These are phyloP conservation scores for Paraphaeosphaeria sporulosa DNA, from an alignment of 2,329 filamentous ascomycete species.

Conservation along the genomic window DNA sequence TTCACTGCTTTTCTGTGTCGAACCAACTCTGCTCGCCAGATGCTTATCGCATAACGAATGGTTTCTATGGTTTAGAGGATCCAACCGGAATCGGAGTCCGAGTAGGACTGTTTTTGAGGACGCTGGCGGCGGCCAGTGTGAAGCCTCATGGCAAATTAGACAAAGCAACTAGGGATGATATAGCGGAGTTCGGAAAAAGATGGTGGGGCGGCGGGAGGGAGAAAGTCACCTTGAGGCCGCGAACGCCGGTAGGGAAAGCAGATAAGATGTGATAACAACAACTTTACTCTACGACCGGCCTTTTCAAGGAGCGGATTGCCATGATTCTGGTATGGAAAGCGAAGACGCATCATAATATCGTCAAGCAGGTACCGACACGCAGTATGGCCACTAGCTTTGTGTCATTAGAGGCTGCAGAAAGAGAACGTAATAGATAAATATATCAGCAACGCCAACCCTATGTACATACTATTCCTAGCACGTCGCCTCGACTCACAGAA, in stretches of 20 bases:
- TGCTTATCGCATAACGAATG: neutral
- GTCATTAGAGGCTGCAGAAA: neutral
- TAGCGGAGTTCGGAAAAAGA: neutral
- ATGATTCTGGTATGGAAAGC: neutral
- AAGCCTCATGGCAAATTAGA: neutral
- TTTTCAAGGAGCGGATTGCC: too few species aligned
- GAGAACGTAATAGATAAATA: neutral
- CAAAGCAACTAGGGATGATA: neutral
- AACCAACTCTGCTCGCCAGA: neutral
- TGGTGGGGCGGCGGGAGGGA: conserved; percentile 10
- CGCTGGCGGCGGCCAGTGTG: neutral
- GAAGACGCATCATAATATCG: neutral
- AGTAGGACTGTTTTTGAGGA: neutral
- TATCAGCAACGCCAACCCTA: neutral
- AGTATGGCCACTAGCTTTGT: neutral
- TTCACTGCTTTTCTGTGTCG: conserved; percentile 1
- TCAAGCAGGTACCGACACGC: neutral
- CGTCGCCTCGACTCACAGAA: neutral
- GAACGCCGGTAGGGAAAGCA: neutral
- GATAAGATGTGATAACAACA: too few species aligned
- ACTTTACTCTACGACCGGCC: neutral
- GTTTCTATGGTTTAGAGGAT: neutral
- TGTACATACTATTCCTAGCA: neutral
- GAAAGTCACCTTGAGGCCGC: neutral
- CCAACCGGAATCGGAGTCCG: neutral